Percentiles rank a stretch among this genome's conserved stretches.
Conservation (phyloP, 116 monocot species). For the Cymodocea nodosa region DNA sequence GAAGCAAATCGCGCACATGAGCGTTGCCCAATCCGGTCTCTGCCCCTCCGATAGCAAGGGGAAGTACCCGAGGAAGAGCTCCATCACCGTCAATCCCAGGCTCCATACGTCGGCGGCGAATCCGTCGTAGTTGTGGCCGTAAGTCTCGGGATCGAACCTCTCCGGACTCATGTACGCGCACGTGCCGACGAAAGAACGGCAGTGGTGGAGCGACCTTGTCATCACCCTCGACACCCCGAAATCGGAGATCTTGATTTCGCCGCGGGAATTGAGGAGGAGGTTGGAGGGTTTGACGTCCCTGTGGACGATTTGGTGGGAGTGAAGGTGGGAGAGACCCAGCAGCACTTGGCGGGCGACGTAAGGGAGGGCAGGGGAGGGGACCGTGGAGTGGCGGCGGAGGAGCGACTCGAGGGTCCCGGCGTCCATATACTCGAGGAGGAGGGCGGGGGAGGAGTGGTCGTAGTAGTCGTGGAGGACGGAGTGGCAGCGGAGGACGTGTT, state of each 20-base stretch:
- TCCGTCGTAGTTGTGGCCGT: too few species aligned
- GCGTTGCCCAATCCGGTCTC: constrained; percentile 75
- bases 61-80: constrained; percentile 39
- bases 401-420: constrained; percentile 48
- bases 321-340: constrained; percentile 56
- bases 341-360: constrained; percentile 48
- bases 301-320: constrained; percentile 62
- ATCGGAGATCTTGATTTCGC: constrained; percentile 83
- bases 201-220: too few species aligned
- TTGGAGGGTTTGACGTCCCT: constrained; percentile 88
- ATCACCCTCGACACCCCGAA: constrained; percentile 26
- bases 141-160: too few species aligned
- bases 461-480: constrained; percentile 25
- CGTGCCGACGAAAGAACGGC: too few species aligned
- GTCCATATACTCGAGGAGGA: constrained; percentile 71
- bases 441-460: constrained; percentile 23
- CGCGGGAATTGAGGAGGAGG: constrained; percentile 41
- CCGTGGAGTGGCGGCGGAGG: constrained; percentile 15
- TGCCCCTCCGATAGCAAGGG: constrained; percentile 59
- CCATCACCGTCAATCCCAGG: too few species aligned
- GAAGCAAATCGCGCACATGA: constrained; percentile 6
- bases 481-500: constrained; percentile 41
- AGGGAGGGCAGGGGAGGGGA: constrained; percentile 47
- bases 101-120: too few species aligned
- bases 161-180: too few species aligned